phyloP scores from a whole-genome alignment of 148 eudicot species.

The Chenopodium formosanum region DNA sequence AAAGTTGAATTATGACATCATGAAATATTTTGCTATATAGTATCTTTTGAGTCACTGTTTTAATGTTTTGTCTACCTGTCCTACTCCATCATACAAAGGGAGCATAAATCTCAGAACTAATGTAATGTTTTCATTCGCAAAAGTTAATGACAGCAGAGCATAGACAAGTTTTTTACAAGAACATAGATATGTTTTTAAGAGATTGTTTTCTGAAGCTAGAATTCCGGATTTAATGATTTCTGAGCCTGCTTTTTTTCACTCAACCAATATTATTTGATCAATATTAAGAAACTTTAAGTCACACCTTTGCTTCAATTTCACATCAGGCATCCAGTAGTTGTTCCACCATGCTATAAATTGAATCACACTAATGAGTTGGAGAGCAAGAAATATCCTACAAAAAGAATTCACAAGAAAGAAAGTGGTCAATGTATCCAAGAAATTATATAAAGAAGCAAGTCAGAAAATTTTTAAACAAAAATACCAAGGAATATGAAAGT shows the following conservation, averaged over 20 bases:
- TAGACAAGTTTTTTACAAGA: neutral
- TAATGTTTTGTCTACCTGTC: too few species aligned
- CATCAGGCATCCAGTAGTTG: constrained; percentile 85
- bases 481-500: neutral
- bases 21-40: too few species aligned
- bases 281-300: neutral
- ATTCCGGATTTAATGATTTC: neutral
- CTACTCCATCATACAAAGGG: neutral
- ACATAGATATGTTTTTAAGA: neutral
- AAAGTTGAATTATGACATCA: too few species aligned
- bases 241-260: neutral
- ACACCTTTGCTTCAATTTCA: constrained; percentile 58
- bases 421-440: neutral
- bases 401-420: neutral
- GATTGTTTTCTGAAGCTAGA: neutral
- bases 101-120: neutral
- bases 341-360: constrained; percentile 97
- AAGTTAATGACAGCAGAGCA: neutral
- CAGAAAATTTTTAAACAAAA: neutral
- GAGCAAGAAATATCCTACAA: constrained; percentile 74
- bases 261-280: neutral
- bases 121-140: neutral
- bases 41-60: too few species aligned
- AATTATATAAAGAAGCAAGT: neutral
- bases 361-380: constrained; percentile 87